These are phyloP conservation scores for Pythium biforme DNA, from an alignment of 352 stramenopile species.

Conservation along the genomic window DNA sequence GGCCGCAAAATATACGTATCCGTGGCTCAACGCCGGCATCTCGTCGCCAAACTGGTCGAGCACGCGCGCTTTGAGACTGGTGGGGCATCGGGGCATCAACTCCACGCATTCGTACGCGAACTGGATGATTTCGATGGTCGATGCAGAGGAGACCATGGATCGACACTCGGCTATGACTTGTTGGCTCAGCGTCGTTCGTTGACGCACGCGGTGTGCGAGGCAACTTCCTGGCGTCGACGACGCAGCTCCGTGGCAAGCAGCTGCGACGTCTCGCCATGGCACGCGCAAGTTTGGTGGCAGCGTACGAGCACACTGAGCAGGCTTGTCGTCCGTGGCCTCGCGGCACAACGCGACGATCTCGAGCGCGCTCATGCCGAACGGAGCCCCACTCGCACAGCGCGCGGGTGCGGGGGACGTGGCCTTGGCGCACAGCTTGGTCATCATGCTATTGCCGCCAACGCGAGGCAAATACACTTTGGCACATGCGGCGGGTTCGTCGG, in stretches of 20 bases:
- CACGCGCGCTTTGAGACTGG: constrained; percentile 39
- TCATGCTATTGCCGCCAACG: background rate
- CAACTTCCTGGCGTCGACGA: constrained; percentile 47
- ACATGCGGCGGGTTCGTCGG: constrained; percentile 36
- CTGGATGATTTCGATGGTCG: constrained; percentile 41
- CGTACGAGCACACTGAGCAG: constrained; percentile 40
- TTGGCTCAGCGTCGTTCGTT: constrained; percentile 21
- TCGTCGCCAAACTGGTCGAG: constrained; percentile 57
- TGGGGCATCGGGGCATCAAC: constrained; percentile 41
- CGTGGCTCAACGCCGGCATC: constrained; percentile 27
- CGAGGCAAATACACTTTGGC: constrained; percentile 23
- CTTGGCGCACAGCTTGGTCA: constrained; percentile 14
- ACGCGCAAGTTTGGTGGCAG: constrained; percentile 30
- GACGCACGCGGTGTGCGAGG: constrained; percentile 35
- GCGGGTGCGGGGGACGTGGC: constrained; percentile 3
- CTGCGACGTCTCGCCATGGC: constrained; percentile 29
- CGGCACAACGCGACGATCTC: constrained; percentile 44
- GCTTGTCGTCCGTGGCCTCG: constrained; percentile 26
- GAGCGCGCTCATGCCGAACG: constrained; percentile 38
- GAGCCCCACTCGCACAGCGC: constrained; percentile 26
- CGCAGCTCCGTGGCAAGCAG: constrained; percentile 33
- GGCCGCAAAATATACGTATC: constrained; percentile 32
- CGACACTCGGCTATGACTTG: constrained; percentile 37
- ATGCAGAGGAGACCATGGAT: constrained; percentile 19
- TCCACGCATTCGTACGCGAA: constrained; percentile 48